Conservation (phyloP, 2,329 filamentous ascomycete genomes). For the Xylaria sp. region DNA sequence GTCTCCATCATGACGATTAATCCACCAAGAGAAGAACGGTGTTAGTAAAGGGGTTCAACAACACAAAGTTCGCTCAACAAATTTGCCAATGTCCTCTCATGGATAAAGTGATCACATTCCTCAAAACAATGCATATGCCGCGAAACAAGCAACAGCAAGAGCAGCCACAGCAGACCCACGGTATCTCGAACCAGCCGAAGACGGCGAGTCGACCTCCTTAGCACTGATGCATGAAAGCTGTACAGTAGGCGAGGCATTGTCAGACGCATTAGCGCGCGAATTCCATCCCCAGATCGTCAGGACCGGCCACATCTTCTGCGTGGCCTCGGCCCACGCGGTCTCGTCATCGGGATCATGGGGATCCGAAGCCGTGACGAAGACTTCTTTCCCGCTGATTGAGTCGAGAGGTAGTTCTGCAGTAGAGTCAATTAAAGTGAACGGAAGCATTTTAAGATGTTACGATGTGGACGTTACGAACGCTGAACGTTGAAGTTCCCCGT, state of each 20-base stretch:
- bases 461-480: conserved; percentile 36
- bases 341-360: conserved; percentile 39
- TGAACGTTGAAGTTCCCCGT: conserved; percentile 41
- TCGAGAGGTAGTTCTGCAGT: conserved; percentile 42
- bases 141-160: conserved; percentile 21
- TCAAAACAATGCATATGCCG: conserved; percentile 20
- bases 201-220: conserved; percentile 20
- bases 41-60: not conserved
- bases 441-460: too few relatives aligned
- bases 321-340: conserved; percentile 35
- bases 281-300: conserved; percentile 48
- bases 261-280: conserved; percentile 40
- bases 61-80: not conserved
- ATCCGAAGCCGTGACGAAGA: conserved; percentile 45
- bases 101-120: not conserved
- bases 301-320: conserved; percentile 41
- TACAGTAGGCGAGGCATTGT: conserved; percentile 36
- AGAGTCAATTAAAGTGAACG: not conserved
- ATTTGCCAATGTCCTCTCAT: too few relatives aligned
- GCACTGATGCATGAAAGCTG: conserved; percentile 44
- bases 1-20: not conserved
- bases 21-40: not conserved
- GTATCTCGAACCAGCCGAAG: conserved; percentile 11
- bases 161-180: conserved; percentile 13
- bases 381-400: conserved; percentile 42